phyloP scores from a whole-genome alignment of 768 basidiomycete species.

The Strobilomyces confusus region DNA sequence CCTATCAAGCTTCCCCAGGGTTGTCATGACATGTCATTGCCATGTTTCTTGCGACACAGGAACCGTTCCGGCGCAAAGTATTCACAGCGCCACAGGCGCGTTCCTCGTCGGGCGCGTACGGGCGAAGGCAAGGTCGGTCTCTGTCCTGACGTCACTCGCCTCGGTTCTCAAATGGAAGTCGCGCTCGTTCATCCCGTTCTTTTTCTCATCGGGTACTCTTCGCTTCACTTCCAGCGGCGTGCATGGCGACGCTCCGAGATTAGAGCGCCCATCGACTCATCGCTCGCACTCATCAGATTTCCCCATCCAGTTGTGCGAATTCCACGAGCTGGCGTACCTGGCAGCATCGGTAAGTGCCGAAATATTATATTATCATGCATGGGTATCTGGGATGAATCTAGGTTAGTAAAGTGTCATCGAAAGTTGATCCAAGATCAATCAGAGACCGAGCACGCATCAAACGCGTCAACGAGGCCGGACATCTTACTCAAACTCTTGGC shows the following conservation, averaged over 20 bases:
- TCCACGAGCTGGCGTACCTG: background rate
- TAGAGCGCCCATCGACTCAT: background rate
- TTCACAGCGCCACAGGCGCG: too few species aligned
- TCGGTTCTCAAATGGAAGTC: background rate
- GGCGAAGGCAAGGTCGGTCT: background rate
- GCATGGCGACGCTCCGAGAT: background rate
- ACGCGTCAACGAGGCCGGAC: slow-evolving; percentile 17
- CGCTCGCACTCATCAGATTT: too few species aligned
- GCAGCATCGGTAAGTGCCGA: too few species aligned
- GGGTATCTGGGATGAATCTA: background rate
- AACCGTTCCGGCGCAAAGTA: slow-evolving; percentile 18
- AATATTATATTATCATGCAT: too few species aligned
- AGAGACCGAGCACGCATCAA: slow-evolving; percentile 17
- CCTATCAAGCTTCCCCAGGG: background rate
- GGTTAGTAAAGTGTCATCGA: slow-evolving; percentile 5
- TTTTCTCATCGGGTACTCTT: background rate
- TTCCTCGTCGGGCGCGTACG: background rate
- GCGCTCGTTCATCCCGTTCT: background rate
- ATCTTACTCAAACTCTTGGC: slow-evolving; percentile 23
- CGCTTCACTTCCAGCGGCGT: background rate
- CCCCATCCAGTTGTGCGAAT: background rate
- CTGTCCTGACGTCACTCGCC: slow-evolving; percentile 9
- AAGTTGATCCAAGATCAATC: slow-evolving; percentile 5
- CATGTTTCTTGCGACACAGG: background rate
- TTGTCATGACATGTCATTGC: background rate